A percentile compares a stretch with the other conserved stretches of the same genome.
Conservation (phyloP, 148 eudicot species). For the Silene conica region DNA sequence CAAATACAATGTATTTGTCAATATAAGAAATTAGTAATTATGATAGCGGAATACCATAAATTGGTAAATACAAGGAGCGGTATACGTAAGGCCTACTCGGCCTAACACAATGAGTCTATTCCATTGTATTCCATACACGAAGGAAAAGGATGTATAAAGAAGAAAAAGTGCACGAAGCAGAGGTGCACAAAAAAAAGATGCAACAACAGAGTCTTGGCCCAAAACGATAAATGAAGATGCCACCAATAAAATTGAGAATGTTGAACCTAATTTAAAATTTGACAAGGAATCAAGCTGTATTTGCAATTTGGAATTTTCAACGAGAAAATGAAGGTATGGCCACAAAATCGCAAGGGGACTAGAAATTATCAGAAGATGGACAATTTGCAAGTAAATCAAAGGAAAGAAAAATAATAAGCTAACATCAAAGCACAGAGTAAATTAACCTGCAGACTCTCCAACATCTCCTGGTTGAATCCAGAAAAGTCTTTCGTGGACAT, state of each 20-base stretch:
- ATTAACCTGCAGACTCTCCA: slow-evolving; percentile 87
- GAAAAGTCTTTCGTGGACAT: slow-evolving; percentile 41
- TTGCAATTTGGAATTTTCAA: neutral
- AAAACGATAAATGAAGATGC: neutral
- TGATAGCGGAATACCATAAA: no score
- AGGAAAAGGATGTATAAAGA: neutral
- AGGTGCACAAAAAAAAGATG: neutral
- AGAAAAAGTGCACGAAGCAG: no score
- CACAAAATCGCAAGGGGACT: neutral
- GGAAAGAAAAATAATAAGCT: neutral
- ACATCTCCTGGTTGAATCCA: slow-evolving; percentile 64
- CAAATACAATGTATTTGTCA: no score
- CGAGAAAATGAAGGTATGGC: neutral
- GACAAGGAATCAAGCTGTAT: slow-evolving; percentile 1
- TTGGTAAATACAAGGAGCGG: no score
- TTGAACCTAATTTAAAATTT: neutral
- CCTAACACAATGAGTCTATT: no score
- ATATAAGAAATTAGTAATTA: no score
- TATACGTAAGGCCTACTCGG: no score
- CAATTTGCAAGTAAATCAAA: neutral
- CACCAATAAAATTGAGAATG: neutral
- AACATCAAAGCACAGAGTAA: neutral
- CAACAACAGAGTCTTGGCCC: neutral
- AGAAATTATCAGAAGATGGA: neutral
- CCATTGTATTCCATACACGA: no score